Evolutionary conservation across 1,284 basidiomycete species (phyloP), one percentile per base, ranked within the genome.

Genomic region (Dichomitus squalens): DNA sequence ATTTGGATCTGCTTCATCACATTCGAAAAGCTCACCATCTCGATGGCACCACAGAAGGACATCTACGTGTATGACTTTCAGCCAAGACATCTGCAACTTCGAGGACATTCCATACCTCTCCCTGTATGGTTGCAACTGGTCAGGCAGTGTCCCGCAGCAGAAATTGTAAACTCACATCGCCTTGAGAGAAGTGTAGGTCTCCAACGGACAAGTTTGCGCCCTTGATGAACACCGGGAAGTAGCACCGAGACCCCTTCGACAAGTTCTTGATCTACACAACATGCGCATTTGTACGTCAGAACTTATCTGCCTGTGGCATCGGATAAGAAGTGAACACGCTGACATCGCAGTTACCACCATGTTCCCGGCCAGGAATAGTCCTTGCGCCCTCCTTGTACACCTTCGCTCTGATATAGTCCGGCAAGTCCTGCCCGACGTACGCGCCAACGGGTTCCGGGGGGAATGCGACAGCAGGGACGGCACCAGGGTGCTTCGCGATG

Each of bases 331-430:
- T 16, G n/a, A 29, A 14, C 9, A 21, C 33, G 74, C 81, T 55
- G 56, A 87, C 86, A 73, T 92, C 90, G 65, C 88, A 90, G 64
- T 92, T 92, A 23, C 90, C 89, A n/a, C 90, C 90, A 69, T 92
- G 88, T 70, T 91, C 89, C 23, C 89, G 72, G n/a, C 85, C 87
- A 6, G 90, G 90, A 48, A 90, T 77, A 0, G 90, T 93, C 58
- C 90, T 78, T 27, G 90, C 89, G 16, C 90, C 90, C 64, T 92
- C 88, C 33, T 66, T 68, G 16, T 79, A 78, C 60, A 93, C 85
- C 75, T 81, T 86, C 61, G 80, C 73, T 55, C 72, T 69, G 1
- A 87, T 68, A 1, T 79, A 76, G 2, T 75, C 69, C 12, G 75
- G 66, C 7, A 92, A 55, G 41, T 88, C 79, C 65, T 87, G 85